phyloP scores from a whole-genome alignment of 2,329 filamentous ascomycete species.

The Fusarium vanettenii region DNA sequence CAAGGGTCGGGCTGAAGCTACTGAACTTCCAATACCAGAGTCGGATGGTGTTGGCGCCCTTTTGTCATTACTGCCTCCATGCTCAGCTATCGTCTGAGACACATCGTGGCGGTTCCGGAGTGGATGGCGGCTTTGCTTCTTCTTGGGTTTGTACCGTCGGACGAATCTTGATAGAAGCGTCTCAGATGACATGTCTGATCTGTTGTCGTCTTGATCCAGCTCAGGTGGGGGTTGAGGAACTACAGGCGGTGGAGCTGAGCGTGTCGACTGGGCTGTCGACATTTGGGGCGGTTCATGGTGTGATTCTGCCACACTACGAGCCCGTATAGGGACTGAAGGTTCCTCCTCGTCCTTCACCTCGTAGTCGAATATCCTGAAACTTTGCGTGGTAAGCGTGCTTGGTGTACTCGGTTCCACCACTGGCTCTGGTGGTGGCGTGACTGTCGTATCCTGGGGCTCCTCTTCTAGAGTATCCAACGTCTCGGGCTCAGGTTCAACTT shows the following conservation, averaged over 20 bases:
- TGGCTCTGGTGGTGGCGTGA: neutral
- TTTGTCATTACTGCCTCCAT: neutral
- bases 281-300: neutral
- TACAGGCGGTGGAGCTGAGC: neutral
- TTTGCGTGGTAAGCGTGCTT: neutral
- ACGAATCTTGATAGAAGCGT: constrained; percentile 6
- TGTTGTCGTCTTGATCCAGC: neutral
- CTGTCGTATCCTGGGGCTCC: neutral
- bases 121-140: neutral
- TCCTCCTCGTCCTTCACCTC: neutral
- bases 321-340: neutral
- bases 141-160: neutral
- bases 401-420: neutral
- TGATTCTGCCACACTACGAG: neutral
- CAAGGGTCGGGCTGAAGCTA: neutral
- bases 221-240: neutral
- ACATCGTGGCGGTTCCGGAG: neutral
- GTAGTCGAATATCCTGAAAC: neutral
- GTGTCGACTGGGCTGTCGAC: neutral
- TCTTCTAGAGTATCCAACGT: neutral
- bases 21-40: constrained; percentile 23
- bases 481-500: neutral
- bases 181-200: constrained; percentile 3
- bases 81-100: neutral
- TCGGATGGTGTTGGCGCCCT: constrained; percentile 8